Evolutionary conservation across 2,329 filamentous ascomycete genomes (phyloP).

Genomic region (Pseudocercospora crystallina): DNA sequence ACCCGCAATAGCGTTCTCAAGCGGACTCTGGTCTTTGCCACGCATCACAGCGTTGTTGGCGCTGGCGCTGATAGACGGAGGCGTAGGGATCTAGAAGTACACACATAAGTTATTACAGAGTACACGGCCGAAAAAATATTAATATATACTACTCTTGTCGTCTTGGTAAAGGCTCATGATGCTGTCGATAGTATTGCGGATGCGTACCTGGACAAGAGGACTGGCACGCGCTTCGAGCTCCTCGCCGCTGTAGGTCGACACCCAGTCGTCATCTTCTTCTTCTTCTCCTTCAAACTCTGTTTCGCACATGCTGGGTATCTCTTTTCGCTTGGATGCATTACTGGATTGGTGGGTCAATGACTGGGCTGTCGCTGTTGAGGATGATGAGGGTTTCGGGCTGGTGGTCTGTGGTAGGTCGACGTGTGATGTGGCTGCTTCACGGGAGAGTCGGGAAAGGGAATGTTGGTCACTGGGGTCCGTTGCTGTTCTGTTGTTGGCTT

Average conservation of each 20-base stretch:
- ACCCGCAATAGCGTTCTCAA: slow-evolving; percentile 27
- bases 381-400: slow-evolving; percentile 14
- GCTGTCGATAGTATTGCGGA: slow-evolving; percentile 29
- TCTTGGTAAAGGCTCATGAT: slow-evolving; percentile 28
- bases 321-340: slow-evolving; percentile 12
- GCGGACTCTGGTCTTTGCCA: slow-evolving; percentile 8
- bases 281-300: slow-evolving; percentile 25
- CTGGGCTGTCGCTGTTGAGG: slow-evolving; percentile 11
- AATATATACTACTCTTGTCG: slow-evolving; percentile 20
- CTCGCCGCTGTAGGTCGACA: slow-evolving; percentile 29
- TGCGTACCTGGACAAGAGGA: slow-evolving; percentile 32
- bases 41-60: neutral
- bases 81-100: neutral
- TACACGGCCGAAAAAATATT: neutral
- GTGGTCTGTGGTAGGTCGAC: slow-evolving; percentile 15
- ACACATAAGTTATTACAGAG: neutral
- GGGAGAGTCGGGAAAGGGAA: slow-evolving; percentile 12
- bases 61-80: neutral
- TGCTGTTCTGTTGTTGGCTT: slow-evolving; percentile 6
- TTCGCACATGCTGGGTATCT: slow-evolving; percentile 26
- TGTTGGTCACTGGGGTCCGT: slow-evolving; percentile 13
- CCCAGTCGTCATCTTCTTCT: slow-evolving; percentile 26
- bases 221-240: slow-evolving; percentile 28
- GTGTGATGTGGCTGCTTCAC: slow-evolving; percentile 16
- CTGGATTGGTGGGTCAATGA: slow-evolving; percentile 11